Base-by-base conservation (phyloP, 148 eudicot species). In the Selenicereus undatus region DNA sequence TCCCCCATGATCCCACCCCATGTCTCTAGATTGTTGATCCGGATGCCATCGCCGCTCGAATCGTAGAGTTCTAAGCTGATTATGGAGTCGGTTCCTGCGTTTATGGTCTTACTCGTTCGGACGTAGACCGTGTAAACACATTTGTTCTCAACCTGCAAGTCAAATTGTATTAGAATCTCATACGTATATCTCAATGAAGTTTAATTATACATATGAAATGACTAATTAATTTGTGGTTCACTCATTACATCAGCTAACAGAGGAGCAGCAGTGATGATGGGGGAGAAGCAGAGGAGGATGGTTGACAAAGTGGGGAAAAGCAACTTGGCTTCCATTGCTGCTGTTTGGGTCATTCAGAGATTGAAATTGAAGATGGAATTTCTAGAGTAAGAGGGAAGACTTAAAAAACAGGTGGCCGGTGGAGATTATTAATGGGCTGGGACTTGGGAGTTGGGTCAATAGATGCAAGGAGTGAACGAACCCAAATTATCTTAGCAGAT, bases 1-100 rank as follows among this genome's bases (percentile, higher is more conserved):
- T 83, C 79, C 60, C 89, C 98, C 98, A 95, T 95, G 0, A 91
- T 82, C 73, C 98, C 98, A 32, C 98, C 98, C 98, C 98, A 95
- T 0, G 82, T 51, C 79, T 88, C 91, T 14, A 95, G 88, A 62
- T 92, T 79, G 3, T 69, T 52, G 85, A 94, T 93, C 52, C 81
- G 80, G 13, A 89, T 77, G 0, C 90, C 91, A 26, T 83, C 78
- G 2, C 93, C 98, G 3, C 76, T 52, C 1, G 71, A 72, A 29
- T 87, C 88, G 91, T 88, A 94, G 3, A 94, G 84, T 2, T 89
- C 89, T 12, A 90, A n/a, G 78, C 80, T 81, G 66, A 94, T 89
- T 76, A 65, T 87, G 17, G 98, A 92, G 83, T 94, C 98, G 0
- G 98, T 94, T 9, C 98, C 98, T 16, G 87, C 98, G 84, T 90